phyloP scores from a whole-genome alignment of 768 basidiomycete species.

The Chalciporus sphaerocephalus region DNA sequence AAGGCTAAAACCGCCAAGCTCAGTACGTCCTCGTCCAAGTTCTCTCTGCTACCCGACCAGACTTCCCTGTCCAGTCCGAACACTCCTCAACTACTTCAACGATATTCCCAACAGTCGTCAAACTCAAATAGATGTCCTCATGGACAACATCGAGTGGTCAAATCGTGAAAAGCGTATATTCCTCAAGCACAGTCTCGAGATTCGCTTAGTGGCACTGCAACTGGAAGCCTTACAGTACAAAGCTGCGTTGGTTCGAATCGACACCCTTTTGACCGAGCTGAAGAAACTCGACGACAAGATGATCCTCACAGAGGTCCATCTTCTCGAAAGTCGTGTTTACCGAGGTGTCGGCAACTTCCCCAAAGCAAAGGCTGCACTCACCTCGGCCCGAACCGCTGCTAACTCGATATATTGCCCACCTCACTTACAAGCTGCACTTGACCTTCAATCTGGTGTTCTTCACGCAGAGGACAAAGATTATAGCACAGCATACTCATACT shows the following conservation, averaged over 20 bases:
- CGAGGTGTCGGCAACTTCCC: slow-evolving; percentile 84
- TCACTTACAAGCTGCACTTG: slow-evolving; percentile 54
- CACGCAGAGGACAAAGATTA: slow-evolving; percentile 99
- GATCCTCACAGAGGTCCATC: slow-evolving; percentile 93
- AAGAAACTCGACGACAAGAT: slow-evolving; percentile 95
- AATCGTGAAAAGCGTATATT: slow-evolving; percentile 91
- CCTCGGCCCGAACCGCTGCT: slow-evolving; percentile 87
- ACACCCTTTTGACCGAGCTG: slow-evolving; percentile 84
- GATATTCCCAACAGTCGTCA: slow-evolving; percentile 69
- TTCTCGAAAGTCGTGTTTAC: slow-evolving; percentile 89
- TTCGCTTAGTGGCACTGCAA: slow-evolving; percentile 77
- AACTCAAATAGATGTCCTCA: slow-evolving; percentile 79
- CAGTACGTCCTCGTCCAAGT: slow-evolving; percentile 42
- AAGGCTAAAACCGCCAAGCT: slow-evolving; percentile 98
- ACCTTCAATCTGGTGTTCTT: slow-evolving; percentile 73
- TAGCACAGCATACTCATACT: slow-evolving; percentile 94
- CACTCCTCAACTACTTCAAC: slow-evolving; percentile 86
- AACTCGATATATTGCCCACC: slow-evolving; percentile 94
- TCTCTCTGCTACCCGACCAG: background rate
- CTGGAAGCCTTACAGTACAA: slow-evolving; percentile 75
- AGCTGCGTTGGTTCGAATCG: slow-evolving; percentile 76
- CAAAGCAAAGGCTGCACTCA: slow-evolving; percentile 90
- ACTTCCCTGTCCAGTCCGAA: slow-evolving; percentile 59
- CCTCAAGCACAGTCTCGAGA: slow-evolving; percentile 90
- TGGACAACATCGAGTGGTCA: slow-evolving; percentile 92